A percentile compares a stretch with the other conserved stretches of the same genome.
Evolutionary conservation across 2,329 filamentous ascomycete genomes (phyloP).

Genomic region (Colletotrichum echinochloae): DNA sequence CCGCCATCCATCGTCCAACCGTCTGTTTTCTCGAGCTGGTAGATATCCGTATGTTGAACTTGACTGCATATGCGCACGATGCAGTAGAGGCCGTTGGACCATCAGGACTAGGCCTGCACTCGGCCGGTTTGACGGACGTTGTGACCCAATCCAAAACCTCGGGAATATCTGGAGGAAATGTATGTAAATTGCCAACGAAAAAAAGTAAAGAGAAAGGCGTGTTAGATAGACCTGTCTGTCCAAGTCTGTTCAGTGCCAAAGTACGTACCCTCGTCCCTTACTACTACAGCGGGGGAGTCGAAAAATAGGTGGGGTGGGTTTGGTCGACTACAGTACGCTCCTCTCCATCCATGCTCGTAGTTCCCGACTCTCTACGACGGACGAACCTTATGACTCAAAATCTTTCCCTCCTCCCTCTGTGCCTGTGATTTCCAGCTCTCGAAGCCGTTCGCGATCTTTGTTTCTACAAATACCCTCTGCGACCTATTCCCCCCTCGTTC

Average conservation of each 20-base stretch:
- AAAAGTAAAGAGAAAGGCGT: neutral
- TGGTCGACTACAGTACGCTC: slow-evolving; percentile 4
- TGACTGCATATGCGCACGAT: neutral
- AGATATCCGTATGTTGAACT: neutral
- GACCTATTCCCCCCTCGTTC: neutral
- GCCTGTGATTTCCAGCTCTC: slow-evolving; percentile 1
- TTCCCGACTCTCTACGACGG: slow-evolving; percentile 22
- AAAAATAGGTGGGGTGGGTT: slow-evolving; percentile 20
- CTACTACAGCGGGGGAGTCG: neutral
- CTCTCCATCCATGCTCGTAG: slow-evolving; percentile 15
- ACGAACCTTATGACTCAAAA: slow-evolving; percentile 34
- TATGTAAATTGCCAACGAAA: neutral
- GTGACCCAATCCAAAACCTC: neutral
- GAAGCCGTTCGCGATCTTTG: neutral
- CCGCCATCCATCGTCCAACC: no score
- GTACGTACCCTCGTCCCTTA: slow-evolving; percentile 12
- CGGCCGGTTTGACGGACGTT: neutral
- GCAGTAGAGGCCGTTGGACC: neutral
- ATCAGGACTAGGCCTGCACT: neutral
- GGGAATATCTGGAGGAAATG: neutral
- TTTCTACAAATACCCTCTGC: slow-evolving; percentile 22
- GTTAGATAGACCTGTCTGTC: neutral
- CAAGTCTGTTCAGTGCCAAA: neutral
- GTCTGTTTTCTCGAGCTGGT: no score
- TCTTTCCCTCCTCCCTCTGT: slow-evolving; percentile 15